Conservation (phyloP, 2,329 filamentous ascomycete species). For the Ophiostoma tasmaniense region DNA sequence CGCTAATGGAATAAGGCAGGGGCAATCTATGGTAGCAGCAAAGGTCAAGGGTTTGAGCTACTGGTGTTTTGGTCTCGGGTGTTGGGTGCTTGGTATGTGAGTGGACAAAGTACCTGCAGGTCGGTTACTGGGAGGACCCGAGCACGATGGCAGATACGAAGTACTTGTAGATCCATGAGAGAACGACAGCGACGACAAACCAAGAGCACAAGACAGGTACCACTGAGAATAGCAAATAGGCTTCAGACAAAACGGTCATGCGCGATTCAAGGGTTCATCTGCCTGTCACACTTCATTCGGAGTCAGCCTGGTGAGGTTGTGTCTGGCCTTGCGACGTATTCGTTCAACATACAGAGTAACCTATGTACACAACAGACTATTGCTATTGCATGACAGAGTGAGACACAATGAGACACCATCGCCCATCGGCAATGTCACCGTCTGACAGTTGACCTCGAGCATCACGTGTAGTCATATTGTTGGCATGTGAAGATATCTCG, state of each 20-base stretch:
- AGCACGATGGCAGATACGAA: background rate
- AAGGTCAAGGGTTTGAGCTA: background rate
- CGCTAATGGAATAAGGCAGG: background rate
- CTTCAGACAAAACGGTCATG: background rate
- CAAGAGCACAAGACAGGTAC: background rate
- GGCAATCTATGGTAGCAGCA: background rate
- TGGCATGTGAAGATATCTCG: background rate
- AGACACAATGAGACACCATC: background rate
- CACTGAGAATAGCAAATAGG: background rate
- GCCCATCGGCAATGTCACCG: background rate
- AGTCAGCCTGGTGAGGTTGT: background rate
- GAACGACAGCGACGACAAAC: background rate
- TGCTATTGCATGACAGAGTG: background rate
- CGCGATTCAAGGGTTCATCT: too few relatives aligned
- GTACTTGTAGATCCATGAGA: too few relatives aligned
- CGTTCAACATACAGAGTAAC: background rate
- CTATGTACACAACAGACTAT: background rate
- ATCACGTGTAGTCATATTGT: background rate
- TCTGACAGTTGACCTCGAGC: background rate
- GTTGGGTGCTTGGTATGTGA: too few relatives aligned
- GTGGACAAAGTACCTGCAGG: background rate
- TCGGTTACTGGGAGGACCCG: background rate
- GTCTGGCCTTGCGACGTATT: background rate
- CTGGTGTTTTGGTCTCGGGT: background rate
- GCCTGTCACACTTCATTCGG: too few relatives aligned